Conservation (phyloP, 169 alveolate species). For the Hepatocystis sp. region DNA sequence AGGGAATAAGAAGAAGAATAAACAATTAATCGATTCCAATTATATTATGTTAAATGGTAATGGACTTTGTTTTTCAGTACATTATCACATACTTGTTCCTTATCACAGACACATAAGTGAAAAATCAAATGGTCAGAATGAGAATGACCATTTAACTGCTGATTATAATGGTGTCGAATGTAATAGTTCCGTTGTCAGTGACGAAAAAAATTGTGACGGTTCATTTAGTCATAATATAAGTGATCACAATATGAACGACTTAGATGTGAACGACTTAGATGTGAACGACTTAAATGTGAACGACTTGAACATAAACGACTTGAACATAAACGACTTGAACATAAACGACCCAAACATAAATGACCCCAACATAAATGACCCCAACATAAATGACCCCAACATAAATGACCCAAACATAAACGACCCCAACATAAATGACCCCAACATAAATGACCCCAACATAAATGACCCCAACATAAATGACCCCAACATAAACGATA, state of each 20-base stretch:
- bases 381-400: too few relatives aligned
- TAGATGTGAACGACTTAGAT: neutral
- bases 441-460: neutral
- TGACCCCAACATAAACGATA: neutral
- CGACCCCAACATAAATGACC: too few relatives aligned
- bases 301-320: neutral
- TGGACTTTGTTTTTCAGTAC: conserved; percentile 69
- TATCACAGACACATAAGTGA: conserved; percentile 23
- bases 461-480: neutral
- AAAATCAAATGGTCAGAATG: neutral
- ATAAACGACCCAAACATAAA: neutral
- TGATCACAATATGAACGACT: neutral
- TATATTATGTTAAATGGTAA: conserved; percentile 64
- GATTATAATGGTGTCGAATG: too few relatives aligned
- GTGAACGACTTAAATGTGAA: neutral
- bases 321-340: neutral
- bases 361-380: neutral
- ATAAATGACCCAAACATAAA: too few relatives aligned
- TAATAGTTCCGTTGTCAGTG: too few relatives aligned
- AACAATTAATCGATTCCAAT: conserved; percentile 6
- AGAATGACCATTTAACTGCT: neutral
- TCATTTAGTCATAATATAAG: neutral
- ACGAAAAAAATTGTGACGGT: too few relatives aligned
- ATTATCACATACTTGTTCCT: conserved; percentile 65
- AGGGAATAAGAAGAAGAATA: too few relatives aligned